Conservation (phyloP, 805 yeast genomes). For the Hermanozyma aechmeae region DNA sequence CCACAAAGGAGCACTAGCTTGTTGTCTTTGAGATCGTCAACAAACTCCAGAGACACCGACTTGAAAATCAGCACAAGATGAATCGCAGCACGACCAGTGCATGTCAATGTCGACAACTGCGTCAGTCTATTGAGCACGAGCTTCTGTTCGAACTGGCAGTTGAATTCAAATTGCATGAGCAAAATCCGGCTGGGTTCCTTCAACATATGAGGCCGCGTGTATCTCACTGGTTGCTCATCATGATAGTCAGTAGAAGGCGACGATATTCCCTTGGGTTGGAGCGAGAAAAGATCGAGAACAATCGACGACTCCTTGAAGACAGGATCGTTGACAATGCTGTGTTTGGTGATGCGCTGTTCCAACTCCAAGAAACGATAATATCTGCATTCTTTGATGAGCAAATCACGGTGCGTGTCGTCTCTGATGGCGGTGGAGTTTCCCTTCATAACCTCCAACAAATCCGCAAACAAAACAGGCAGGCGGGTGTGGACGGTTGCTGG, state of each 20-base stretch:
- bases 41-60: conserved; percentile 10
- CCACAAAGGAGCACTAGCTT: conserved; percentile 14
- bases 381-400: conserved; percentile 59
- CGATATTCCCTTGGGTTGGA: conserved; percentile 29
- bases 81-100: conserved; percentile 15
- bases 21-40: conserved; percentile 8
- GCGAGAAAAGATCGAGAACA: conserved; percentile 37
- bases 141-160: conserved; percentile 18
- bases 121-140: conserved; percentile 20
- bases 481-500: conserved; percentile 46
- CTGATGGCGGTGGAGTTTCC: conserved; percentile 43
- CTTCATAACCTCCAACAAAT: conserved; percentile 44
- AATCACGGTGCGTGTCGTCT: conserved; percentile 45
- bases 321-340: conserved; percentile 43
- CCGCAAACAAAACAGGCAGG: conserved; percentile 44
- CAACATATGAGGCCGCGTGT: conserved; percentile 23
- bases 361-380: conserved; percentile 70
- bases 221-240: conserved; percentile 16
- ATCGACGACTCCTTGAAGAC: conserved; percentile 47
- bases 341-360: conserved; percentile 60
- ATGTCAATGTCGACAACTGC: conserved; percentile 15
- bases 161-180: conserved; percentile 21
- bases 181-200: conserved; percentile 24
- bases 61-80: conserved; percentile 18
- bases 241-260: conserved; percentile 10